Conservation (phyloP, 148 eudicot species). For the Cornus kousa region DNA sequence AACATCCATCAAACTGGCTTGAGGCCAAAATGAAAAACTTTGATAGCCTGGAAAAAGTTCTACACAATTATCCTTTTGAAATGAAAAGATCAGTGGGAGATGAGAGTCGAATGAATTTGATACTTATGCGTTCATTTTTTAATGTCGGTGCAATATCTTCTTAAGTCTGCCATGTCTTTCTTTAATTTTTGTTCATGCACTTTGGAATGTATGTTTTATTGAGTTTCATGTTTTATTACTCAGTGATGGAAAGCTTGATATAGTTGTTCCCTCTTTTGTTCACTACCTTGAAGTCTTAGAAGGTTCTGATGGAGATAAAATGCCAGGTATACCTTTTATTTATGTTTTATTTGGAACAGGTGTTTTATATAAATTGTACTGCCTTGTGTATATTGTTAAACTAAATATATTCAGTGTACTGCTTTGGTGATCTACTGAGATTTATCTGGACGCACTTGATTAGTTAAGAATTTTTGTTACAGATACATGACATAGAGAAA, state of each 20-base stretch:
- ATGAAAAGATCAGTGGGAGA: background rate
- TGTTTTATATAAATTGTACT: background rate
- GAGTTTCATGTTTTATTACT: conserved; percentile 7
- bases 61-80: background rate
- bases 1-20: background rate
- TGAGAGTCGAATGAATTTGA: background rate
- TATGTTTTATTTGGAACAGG: background rate
- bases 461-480: background rate
- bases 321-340: conserved; percentile 59
- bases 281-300: conserved; percentile 96
- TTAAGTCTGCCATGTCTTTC: background rate
- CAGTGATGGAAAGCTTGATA: conserved; percentile 97
- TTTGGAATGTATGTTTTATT: background rate
- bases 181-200: background rate
- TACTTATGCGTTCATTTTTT: background rate
- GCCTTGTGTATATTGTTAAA: background rate
- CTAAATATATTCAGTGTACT: background rate
- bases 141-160: background rate
- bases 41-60: background rate
- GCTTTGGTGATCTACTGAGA: background rate
- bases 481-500: background rate
- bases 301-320: conserved; percentile 98
- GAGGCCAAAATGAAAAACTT: background rate
- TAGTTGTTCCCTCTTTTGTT: conserved; percentile 95
- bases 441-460: background rate